Conservation (phyloP, 129 eudicot genomes). For the Oenanthe sinensis region DNA sequence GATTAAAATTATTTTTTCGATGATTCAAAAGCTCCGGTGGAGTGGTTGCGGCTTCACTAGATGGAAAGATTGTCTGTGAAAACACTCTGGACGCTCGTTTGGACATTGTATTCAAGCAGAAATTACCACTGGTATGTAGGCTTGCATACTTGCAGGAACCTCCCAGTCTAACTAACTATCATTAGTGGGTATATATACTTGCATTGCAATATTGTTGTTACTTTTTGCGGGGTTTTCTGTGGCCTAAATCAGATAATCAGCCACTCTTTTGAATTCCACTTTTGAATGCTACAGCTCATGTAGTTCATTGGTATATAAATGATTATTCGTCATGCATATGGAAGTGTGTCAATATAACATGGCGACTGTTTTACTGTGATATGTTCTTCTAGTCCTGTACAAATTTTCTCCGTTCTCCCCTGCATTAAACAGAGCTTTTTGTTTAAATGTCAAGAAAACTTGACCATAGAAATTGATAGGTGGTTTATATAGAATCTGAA, state of each 20-base stretch:
- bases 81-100: constrained; percentile 55
- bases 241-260: background rate
- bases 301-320: too few species aligned
- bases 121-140: constrained; percentile 38
- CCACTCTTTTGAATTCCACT: background rate
- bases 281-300: background rate
- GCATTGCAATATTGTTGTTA: background rate
- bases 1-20: background rate
- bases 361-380: background rate
- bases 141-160: background rate
- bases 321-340: background rate
- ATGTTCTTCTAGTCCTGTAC: background rate
- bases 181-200: background rate
- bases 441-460: background rate
- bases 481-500: background rate
- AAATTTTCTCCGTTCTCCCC: background rate
- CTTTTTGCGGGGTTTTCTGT: background rate
- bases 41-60: constrained; percentile 66
- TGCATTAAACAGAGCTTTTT: background rate
- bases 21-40: constrained; percentile 57
- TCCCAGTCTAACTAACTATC: background rate
- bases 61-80: constrained; percentile 71
- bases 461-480: too few species aligned
- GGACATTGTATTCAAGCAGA: constrained; percentile 43
- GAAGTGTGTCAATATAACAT: background rate